These are phyloP conservation scores for Nevesoporus exiguus DNA, from an alignment of 768 basidiomycete genomes.

Conservation along the genomic window DNA sequence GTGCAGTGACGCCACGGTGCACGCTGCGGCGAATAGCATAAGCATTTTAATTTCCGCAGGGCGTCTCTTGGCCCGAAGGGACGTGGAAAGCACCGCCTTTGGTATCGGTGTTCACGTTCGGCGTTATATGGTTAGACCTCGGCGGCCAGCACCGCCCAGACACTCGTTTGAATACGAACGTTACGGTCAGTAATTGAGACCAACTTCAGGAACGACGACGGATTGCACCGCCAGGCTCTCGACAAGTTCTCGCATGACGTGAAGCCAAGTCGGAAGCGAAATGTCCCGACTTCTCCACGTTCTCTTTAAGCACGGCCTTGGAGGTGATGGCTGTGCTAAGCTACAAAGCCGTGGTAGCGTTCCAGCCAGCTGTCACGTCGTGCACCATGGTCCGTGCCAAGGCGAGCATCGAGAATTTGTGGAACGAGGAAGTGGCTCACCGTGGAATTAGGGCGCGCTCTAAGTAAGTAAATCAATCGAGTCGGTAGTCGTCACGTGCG, in stretches of 20 bases:
- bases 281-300: constrained; percentile 13
- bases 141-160: not conserved
- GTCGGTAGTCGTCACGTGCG: not conserved
- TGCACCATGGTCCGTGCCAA: not conserved
- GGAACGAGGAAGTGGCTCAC: not conserved
- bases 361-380: not conserved
- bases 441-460: not conserved
- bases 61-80: not conserved
- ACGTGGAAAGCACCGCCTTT: not conserved
- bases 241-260: constrained; percentile 12
- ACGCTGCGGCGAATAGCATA: not conserved
- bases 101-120: not conserved
- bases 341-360: not conserved
- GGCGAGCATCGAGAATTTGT: not conserved
- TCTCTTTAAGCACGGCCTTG: constrained; percentile 23
- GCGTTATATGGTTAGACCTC: not conserved
- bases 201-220: constrained; percentile 7
- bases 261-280: constrained; percentile 15
- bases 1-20: not conserved
- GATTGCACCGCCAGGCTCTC: constrained; percentile 22
- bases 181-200: not conserved
- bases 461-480: not conserved
- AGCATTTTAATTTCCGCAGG: not conserved
- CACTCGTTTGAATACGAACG: not conserved
- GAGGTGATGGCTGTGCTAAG: not conserved